Evolutionary conservation across 257 asterid genomes (phyloP), one percentile per base, ranked within the genome.

Genomic region (Solanum ossicruentum): DNA sequence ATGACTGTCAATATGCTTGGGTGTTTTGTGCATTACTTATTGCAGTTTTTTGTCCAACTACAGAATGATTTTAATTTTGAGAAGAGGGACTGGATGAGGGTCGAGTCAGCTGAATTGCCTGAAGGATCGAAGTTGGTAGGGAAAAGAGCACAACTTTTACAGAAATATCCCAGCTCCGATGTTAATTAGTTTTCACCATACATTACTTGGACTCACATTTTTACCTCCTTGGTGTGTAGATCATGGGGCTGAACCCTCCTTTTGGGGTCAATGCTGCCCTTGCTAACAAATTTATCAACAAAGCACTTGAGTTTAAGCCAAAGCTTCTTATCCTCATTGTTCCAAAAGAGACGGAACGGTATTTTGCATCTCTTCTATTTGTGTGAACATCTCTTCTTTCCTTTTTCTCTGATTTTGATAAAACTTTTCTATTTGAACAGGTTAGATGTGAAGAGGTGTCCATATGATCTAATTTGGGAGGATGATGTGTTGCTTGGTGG

Each of bases 221-320:
- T 84, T 83, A 67, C 83, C 26, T 15, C n/a, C 60, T 84, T 80
- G 54, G 79, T 85, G 79, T 85, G 86, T 86, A 97, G 99, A 93
- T 97, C 86, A 95, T 97, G 94, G 98, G 99, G 85, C 86, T 97
- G 89, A 95, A 97, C 89, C 99, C 99, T 67, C 98, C 99, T 43
- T 97, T 92, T 87, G 98, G 99, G 69, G 89, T 91, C 72, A 87
- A 93, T 80, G 97, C 94, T 77, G 70, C 84, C 61, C 98, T 93
- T 84, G 99, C 98, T 51, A 92, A 93, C 81, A 86, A 80, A 84
- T 95, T 97, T 88, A 89, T 97, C 71, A 86, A 89, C 69, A 95
- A 95, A 90, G 99, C 99, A 65, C 98, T 95, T 20, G 87, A 89
- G 88, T 97, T 97, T 88, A 95, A 90, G 84, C 99, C 99, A 17